These are phyloP conservation scores for Cerioporus squamosus DNA, from an alignment of 1,284 basidiomycete genomes.

Conservation along the genomic window DNA sequence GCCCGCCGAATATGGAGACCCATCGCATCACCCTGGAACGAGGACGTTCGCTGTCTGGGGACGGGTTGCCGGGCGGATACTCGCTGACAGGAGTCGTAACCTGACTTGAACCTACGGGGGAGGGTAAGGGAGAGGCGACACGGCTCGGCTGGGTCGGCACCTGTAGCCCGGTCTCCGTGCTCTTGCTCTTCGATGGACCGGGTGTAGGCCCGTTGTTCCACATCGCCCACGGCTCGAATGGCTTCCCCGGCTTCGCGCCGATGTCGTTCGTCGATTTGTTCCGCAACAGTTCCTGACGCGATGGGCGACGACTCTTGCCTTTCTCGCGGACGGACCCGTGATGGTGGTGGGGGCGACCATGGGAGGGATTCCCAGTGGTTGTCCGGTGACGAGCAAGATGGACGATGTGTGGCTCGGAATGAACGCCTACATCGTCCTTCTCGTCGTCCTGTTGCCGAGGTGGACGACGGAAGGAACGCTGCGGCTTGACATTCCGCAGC, in stretches of 20 bases:
- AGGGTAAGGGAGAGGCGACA: slow-evolving; percentile 25
- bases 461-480: slow-evolving; percentile 41
- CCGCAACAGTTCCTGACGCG: slow-evolving; percentile 17
- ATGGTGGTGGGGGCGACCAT: slow-evolving; percentile 8
- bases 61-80: slow-evolving; percentile 17
- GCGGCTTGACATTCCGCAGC: slow-evolving; percentile 46
- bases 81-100: slow-evolving; percentile 25
- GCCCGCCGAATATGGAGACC: slow-evolving; percentile 17
- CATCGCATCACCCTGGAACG: slow-evolving; percentile 29
- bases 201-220: slow-evolving; percentile 16
- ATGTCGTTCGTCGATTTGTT: slow-evolving; percentile 34
- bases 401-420: slow-evolving; percentile 31
- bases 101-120: slow-evolving; percentile 22
- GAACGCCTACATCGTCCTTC: slow-evolving; percentile 35
- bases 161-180: slow-evolving; percentile 24
- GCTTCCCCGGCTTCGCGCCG: slow-evolving; percentile 10
- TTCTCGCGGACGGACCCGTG: slow-evolving; percentile 27
- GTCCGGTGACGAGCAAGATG: slow-evolving; percentile 24
- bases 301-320: slow-evolving; percentile 21
- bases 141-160: slow-evolving; percentile 21
- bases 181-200: slow-evolving; percentile 23
- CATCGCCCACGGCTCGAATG: slow-evolving; percentile 21
- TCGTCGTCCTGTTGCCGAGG: slow-evolving; percentile 31
- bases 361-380: slow-evolving; percentile 9
- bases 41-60: slow-evolving; percentile 30